Evolutionary conservation across 1,284 basidiomycete species (phyloP), one percentile per base, ranked within the genome.

Genomic region (Malassezia equina): DNA sequence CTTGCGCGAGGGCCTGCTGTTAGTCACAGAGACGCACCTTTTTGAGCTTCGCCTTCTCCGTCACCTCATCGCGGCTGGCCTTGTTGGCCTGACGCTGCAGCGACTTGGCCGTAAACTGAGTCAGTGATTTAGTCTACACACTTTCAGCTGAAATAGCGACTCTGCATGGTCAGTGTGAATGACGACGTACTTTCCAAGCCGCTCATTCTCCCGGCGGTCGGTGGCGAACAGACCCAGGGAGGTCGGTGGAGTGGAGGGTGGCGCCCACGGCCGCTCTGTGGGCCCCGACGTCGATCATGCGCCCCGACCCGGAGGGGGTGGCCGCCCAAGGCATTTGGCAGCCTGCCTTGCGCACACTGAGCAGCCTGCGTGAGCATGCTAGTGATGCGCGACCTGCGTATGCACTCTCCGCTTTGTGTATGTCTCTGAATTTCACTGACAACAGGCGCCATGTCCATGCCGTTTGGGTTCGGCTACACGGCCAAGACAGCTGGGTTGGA

Each of bases 1-100:
- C 90, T 77, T 98, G 91, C 71, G 89, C 86, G 7, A 98, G 80
- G 5, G 94, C 94, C 91, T 96, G 76, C 7, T 17, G 34, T 24
- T 21, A 15, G 39, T 21, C 7, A n/a, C 33, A 4, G 9, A 15
- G 1, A 42, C 63, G 2, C 25, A 63, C 63, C 55, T 74, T 74
- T 48, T 74, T 74, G 17, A 74, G 58, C 54, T 74, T 74, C 12
- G 66, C 67, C 53, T 74, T 71, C 49, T 74, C 71, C 3, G 58
- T 52, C 7, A 57, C 62, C 48, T 74, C 71, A 46, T 74, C 71
- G 46, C 72, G 72, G 47, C 53, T 63, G 2, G 71, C 71, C 47
- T 74, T 74, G 31, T 64, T 60, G 3, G 71, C 65, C 40, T 73
- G 71, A 24, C 71, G 58, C 50, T 74, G 68, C n/a, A 74, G 63